Conservation (phyloP, 495 filamentous ascomycete species). For the Hypoxylon fragiforme region DNA sequence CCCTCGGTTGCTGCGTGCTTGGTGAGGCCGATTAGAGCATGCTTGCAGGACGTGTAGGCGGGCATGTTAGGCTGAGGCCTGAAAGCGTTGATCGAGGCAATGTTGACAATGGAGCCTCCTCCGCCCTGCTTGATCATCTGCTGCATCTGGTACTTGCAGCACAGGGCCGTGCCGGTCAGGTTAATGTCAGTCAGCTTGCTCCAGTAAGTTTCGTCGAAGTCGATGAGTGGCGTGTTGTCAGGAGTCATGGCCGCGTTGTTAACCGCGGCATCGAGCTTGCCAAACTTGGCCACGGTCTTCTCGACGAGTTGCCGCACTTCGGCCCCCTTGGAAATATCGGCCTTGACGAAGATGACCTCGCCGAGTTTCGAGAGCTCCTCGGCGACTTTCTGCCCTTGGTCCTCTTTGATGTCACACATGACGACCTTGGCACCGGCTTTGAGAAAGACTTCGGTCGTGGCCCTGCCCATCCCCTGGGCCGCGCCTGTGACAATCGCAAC, state of each 20-base stretch:
- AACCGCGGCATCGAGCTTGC: slow-evolving; percentile 63
- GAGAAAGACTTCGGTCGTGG: slow-evolving; percentile 46
- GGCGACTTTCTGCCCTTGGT: slow-evolving; percentile 16
- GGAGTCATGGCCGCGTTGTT: slow-evolving; percentile 73
- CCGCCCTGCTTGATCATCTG: slow-evolving; percentile 56
- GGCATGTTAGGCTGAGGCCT: slow-evolving; percentile 60
- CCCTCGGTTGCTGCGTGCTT: slow-evolving; percentile 74
- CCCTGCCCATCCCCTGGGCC: slow-evolving; percentile 50
- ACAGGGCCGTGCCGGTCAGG: slow-evolving; percentile 52
- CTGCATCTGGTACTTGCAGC: slow-evolving; percentile 50
- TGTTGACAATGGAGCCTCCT: slow-evolving; percentile 69
- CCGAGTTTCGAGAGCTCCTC: slow-evolving; percentile 17
- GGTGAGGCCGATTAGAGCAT: slow-evolving; percentile 64
- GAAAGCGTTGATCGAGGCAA: slow-evolving; percentile 69
- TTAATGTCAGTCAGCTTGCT: slow-evolving; percentile 49
- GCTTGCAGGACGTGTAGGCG: slow-evolving; percentile 73
- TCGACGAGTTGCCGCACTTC: slow-evolving; percentile 42
- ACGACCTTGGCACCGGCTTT: slow-evolving; percentile 37
- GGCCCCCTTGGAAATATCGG: slow-evolving; percentile 29
- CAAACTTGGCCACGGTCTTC: slow-evolving; percentile 55
- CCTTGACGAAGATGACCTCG: slow-evolving; percentile 32
- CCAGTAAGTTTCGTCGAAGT: slow-evolving; percentile 45
- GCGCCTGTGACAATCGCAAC: slow-evolving; percentile 47
- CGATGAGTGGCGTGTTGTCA: slow-evolving; percentile 53
- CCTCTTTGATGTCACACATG: slow-evolving; percentile 49